Conservation (phyloP, 2,329 filamentous ascomycete genomes). For the Trichoderma cornu-damae region DNA sequence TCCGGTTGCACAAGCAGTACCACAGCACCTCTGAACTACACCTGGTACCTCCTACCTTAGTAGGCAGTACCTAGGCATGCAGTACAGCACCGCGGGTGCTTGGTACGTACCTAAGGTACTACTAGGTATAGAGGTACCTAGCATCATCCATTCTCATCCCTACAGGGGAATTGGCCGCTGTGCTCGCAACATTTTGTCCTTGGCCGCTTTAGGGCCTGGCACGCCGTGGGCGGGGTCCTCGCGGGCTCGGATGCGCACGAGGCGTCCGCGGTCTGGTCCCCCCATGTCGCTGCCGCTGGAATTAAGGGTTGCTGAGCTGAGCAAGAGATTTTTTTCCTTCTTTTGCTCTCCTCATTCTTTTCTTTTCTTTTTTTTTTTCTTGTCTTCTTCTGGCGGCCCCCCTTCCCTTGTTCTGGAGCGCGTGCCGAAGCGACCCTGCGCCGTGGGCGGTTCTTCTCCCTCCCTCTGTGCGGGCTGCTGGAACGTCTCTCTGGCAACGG, state of each 20-base stretch:
- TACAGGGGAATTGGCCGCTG: not conserved
- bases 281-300: slow-evolving; percentile 6
- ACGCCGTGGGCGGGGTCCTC: not conserved
- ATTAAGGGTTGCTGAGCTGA: not conserved
- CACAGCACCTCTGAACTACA: too few relatives aligned
- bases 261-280: slow-evolving; percentile 1
- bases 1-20: too few relatives aligned
- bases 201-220: not conserved
- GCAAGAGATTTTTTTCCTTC: not conserved
- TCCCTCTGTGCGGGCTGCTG: not conserved
- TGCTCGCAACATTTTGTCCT: not conserved
- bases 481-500: not conserved
- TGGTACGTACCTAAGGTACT: too few relatives aligned
- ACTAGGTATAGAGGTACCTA: too few relatives aligned
- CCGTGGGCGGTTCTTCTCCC: not conserved
- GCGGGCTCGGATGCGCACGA: slow-evolving; percentile 7
- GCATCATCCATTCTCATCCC: too few relatives aligned
- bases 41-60: too few relatives aligned
- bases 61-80: too few relatives aligned
- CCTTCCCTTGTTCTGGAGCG: not conserved
- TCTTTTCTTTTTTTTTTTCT: too few relatives aligned
- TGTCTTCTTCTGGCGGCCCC: too few relatives aligned
- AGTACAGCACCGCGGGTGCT: too few relatives aligned
- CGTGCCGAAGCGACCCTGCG: not conserved
- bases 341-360: not conserved